Conservation (phyloP, 176 grass and related monocot genomes). For the Aegilops tauschii region DNA sequence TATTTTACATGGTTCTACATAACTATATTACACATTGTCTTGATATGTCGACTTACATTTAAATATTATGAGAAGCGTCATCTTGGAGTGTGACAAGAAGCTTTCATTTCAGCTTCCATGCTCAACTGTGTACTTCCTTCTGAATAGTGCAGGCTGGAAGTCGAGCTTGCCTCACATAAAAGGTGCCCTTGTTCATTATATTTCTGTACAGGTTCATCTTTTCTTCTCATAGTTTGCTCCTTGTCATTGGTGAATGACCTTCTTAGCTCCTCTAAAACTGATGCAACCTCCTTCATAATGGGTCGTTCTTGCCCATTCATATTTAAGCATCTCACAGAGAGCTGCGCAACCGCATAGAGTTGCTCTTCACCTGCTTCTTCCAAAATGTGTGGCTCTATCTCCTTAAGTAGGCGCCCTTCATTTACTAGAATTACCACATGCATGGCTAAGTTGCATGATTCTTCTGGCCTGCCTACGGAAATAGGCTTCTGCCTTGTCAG, state of each 20-base stretch:
- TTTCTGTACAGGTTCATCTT: background rate
- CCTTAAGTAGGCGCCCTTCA: slow-evolving; percentile 29
- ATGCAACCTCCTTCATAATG: slow-evolving; percentile 44
- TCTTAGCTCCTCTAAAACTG: slow-evolving; percentile 25
- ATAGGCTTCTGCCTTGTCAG: slow-evolving; percentile 49
- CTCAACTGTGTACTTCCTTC: slow-evolving; percentile 22
- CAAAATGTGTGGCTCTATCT: slow-evolving; percentile 36
- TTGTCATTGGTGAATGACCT: slow-evolving; percentile 17
- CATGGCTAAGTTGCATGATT: slow-evolving; percentile 45
- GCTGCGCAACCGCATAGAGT: slow-evolving; percentile 18
- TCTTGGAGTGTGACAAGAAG: slow-evolving; percentile 19
- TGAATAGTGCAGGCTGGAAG: background rate
- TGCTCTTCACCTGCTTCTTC: slow-evolving; percentile 46
- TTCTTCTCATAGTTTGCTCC: background rate
- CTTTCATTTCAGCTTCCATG: slow-evolving; percentile 19
- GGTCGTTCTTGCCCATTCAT: slow-evolving; percentile 47
- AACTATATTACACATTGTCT: background rate
- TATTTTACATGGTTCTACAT: background rate
- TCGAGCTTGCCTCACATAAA: background rate
- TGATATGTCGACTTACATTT: background rate
- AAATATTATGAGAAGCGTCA: background rate
- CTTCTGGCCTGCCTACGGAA: slow-evolving; percentile 30
- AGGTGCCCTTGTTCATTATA: background rate
- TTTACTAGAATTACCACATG: slow-evolving; percentile 30
- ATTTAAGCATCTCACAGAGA: slow-evolving; percentile 50